These are phyloP conservation scores for Boletus sensibilis DNA, from an alignment of 768 basidiomycete genomes.

Conservation along the genomic window DNA sequence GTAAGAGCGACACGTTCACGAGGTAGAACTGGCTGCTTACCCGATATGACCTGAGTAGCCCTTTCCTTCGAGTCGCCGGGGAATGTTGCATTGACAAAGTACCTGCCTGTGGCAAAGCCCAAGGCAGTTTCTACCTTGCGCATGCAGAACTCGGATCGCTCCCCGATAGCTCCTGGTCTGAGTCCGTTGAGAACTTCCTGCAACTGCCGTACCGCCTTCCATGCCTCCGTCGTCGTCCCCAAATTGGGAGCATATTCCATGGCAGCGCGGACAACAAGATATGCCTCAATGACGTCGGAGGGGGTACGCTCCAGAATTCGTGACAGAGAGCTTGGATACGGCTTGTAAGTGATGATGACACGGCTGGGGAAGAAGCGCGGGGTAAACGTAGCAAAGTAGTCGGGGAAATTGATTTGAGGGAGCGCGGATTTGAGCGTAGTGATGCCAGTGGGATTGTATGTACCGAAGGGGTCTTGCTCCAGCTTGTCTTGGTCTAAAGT, in stretches of 20 bases:
- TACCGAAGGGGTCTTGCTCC: slow-evolving; percentile 76
- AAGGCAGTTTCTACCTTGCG: slow-evolving; percentile 65
- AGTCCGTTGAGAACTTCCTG: slow-evolving; percentile 76
- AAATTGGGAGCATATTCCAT: slow-evolving; percentile 67
- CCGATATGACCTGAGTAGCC: slow-evolving; percentile 78
- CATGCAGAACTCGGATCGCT: slow-evolving; percentile 84
- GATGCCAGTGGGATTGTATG: slow-evolving; percentile 83
- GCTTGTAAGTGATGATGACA: slow-evolving; percentile 81
- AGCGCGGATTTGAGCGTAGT: slow-evolving; percentile 66
- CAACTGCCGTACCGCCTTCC: slow-evolving; percentile 71
- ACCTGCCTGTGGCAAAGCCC: slow-evolving; percentile 88
- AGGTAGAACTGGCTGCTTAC: slow-evolving; percentile 37
- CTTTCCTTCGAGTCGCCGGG: slow-evolving; percentile 74
- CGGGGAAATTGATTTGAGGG: slow-evolving; percentile 74
- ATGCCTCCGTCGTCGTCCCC: slow-evolving; percentile 71
- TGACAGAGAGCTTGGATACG: slow-evolving; percentile 67
- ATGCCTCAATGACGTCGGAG: slow-evolving; percentile 76
- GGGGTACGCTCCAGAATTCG: slow-evolving; percentile 66
- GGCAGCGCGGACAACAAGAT: slow-evolving; percentile 79
- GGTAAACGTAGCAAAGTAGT: slow-evolving; percentile 85
- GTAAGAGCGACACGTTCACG: neutral
- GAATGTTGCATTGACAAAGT: slow-evolving; percentile 86
- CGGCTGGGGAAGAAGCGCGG: slow-evolving; percentile 72
- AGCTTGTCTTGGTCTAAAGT: slow-evolving; percentile 79
- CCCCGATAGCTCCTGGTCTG: slow-evolving; percentile 81